A percentile compares a stretch with the other conserved stretches of the same genome.
Conservation (phyloP, 345 rosid genomes). For the Gossypium sturtianum region DNA sequence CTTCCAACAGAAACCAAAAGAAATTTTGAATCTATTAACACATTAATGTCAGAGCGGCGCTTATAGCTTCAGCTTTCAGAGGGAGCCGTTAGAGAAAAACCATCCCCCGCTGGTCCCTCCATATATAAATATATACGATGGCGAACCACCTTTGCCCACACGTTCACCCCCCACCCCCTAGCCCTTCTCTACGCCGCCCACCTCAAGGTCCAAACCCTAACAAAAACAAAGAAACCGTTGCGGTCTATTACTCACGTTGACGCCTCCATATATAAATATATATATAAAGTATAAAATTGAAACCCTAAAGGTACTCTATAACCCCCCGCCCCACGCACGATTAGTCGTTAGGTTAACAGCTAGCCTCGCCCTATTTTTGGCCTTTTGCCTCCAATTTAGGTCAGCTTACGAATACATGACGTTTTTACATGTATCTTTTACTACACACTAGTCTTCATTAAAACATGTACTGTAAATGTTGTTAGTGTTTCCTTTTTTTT, state of each 20-base stretch:
- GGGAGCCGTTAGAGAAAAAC: not conserved
- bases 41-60: conserved; percentile 7
- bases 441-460: not conserved
- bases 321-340: not conserved
- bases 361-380: not conserved
- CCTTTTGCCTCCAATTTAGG: conserved; percentile 4
- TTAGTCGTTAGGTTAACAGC: not conserved
- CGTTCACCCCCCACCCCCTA: not conserved
- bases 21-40: not conserved
- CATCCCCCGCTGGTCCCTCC: not conserved
- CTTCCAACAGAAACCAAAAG: not conserved
- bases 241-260: conserved; percentile 9
- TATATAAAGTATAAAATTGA: not conserved
- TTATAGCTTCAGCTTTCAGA: not conserved
- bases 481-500: not conserved
- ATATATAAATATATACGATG: too few species aligned
- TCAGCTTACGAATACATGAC: conserved; percentile 20
- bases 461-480: not conserved
- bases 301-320: conserved; percentile 1
- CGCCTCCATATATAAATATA: not conserved
- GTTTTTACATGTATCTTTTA: not conserved
- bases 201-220: not conserved
- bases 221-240: not conserved
- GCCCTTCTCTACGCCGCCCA: not conserved
- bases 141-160: not conserved